Conservation (phyloP, 495 filamentous ascomycete species). For the Penicillium paxilli region DNA sequence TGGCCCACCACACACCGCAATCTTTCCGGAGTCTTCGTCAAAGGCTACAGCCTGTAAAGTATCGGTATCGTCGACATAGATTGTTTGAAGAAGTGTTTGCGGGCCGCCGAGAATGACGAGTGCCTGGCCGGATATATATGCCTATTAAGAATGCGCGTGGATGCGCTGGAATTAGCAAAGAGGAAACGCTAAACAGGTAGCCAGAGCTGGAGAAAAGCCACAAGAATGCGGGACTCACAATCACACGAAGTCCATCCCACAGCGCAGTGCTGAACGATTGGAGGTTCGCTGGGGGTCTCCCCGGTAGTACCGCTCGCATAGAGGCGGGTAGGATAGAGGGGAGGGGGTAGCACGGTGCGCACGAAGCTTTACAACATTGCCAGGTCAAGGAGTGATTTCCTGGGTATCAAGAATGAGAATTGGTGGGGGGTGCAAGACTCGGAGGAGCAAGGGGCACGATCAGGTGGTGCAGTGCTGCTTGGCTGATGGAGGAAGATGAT, state of each 20-base stretch:
- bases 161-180: slow-evolving; percentile 18
- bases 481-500: slow-evolving; percentile 7
- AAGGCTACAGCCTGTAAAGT: slow-evolving; percentile 72
- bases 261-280: slow-evolving; percentile 84
- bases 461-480: background rate
- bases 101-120: slow-evolving; percentile 78
- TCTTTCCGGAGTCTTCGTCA: slow-evolving; percentile 80
- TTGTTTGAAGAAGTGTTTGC: slow-evolving; percentile 79
- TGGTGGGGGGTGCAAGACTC: background rate
- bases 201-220: slow-evolving; percentile 5
- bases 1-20: slow-evolving; percentile 68
- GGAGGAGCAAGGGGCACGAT: background rate
- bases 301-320: slow-evolving; percentile 84
- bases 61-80: slow-evolving; percentile 77
- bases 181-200: background rate
- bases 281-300: slow-evolving; percentile 83
- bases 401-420: background rate
- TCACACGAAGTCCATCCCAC: slow-evolving; percentile 78
- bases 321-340: slow-evolving; percentile 35
- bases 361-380: slow-evolving; percentile 42
- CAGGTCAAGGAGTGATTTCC: slow-evolving; percentile 4
- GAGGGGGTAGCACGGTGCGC: slow-evolving; percentile 29
- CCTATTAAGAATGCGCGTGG: slow-evolving; percentile 46
- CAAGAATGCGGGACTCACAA: slow-evolving; percentile 53
- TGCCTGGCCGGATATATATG: slow-evolving; percentile 86